Evolutionary conservation across 2,329 filamentous ascomycete species (phyloP).

Genomic region (Neoascochyta sp.): DNA sequence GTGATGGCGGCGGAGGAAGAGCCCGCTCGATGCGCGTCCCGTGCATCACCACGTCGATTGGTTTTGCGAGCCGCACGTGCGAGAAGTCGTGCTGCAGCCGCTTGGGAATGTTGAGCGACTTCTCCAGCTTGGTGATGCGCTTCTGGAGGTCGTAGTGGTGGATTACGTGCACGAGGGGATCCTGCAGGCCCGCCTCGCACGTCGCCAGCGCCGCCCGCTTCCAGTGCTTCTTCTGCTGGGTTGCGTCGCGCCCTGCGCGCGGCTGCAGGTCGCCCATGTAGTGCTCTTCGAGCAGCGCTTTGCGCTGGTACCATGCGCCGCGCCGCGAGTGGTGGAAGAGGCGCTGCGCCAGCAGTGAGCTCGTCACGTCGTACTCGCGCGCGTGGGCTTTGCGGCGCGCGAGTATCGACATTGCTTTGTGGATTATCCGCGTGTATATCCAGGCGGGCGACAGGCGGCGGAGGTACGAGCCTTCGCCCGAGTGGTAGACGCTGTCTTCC

Average conservation of each 20-base stretch:
- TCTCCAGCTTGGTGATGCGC: slow-evolving; percentile 86
- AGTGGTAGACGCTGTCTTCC: slow-evolving; percentile 72
- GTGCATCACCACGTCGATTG: slow-evolving; percentile 69
- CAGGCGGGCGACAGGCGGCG: slow-evolving; percentile 86
- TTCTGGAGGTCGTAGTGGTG: slow-evolving; percentile 95
- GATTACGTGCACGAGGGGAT: slow-evolving; percentile 83
- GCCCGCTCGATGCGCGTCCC: slow-evolving; percentile 73
- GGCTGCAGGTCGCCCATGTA: slow-evolving; percentile 65
- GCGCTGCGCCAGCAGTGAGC: slow-evolving; percentile 71
- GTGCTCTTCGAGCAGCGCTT: slow-evolving; percentile 89
- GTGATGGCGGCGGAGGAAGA: slow-evolving; percentile 33
- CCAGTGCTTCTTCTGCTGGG: slow-evolving; percentile 77
- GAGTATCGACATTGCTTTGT: slow-evolving; percentile 77
- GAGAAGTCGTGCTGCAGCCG: slow-evolving; percentile 89
- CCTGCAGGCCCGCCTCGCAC: slow-evolving; percentile 82
- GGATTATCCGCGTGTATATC: slow-evolving; percentile 87
- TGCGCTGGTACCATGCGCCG: slow-evolving; percentile 93
- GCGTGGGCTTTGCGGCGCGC: slow-evolving; percentile 77
- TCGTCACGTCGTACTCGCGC: slow-evolving; percentile 70
- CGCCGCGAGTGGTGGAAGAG: slow-evolving; percentile 82
- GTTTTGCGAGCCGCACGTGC: slow-evolving; percentile 73
- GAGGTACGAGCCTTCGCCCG: slow-evolving; percentile 82
- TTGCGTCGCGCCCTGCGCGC: slow-evolving; percentile 37
- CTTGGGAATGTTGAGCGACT: slow-evolving; percentile 73
- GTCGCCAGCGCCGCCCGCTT: slow-evolving; percentile 70